A percentile compares a stretch with the other conserved stretches of the same genome.
These are phyloP conservation scores for Phytopythium oedochilum DNA, from an alignment of 352 stramenopile genomes.

Conservation along the genomic window DNA sequence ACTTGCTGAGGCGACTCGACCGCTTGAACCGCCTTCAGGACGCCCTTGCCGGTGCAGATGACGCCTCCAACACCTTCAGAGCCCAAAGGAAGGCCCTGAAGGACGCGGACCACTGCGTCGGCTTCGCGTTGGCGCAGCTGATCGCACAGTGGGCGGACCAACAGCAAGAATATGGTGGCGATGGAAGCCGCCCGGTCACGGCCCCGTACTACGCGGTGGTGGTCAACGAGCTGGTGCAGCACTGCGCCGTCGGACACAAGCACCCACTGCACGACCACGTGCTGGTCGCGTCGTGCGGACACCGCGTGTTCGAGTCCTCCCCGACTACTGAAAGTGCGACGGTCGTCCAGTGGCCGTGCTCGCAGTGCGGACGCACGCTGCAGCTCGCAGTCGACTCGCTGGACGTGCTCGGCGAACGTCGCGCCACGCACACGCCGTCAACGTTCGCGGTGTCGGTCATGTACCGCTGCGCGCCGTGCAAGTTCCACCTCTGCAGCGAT, in stretches of 20 bases:
- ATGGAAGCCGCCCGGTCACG: not conserved
- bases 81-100: not conserved
- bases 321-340: too few relatives aligned
- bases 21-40: not conserved
- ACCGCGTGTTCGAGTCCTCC: not conserved
- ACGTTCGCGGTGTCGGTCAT: not conserved
- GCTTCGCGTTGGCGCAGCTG: not conserved
- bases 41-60: not conserved
- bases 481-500: slow-evolving; percentile 23
- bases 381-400: slow-evolving; percentile 2
- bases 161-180: too few relatives aligned
- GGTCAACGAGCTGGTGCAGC: slow-evolving; percentile 15
- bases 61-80: not conserved
- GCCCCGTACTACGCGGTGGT: not conserved
- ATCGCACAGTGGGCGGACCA: not conserved
- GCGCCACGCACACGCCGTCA: not conserved
- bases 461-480: slow-evolving; percentile 17
- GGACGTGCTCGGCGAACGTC: not conserved
- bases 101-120: not conserved
- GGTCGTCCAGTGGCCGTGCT: slow-evolving; percentile 10
- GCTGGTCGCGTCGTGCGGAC: slow-evolving; percentile 9
- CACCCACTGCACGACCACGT: slow-evolving; percentile 16
- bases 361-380: slow-evolving; percentile 5
- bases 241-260: slow-evolving; percentile 7
- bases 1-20: not conserved